Percentiles rank a stretch among this genome's conserved stretches.
Conservation (phyloP, 768 basidiomycete species). For the Xerocomus spinulosus region DNA sequence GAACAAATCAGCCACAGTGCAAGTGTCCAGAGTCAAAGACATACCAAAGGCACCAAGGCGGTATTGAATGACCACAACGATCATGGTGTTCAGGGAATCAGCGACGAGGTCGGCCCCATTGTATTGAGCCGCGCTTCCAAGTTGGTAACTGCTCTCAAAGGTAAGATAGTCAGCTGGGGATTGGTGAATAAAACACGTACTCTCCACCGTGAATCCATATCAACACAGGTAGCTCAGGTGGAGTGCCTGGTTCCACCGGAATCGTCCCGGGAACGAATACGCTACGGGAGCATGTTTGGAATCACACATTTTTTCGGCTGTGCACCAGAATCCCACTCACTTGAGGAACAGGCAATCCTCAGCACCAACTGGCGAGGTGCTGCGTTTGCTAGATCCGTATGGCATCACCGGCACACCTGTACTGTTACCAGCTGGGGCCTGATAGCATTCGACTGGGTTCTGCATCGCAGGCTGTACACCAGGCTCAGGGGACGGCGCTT, state of each 20-base stretch:
- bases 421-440: conserved; percentile 6
- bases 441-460: conserved; percentile 25
- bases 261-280: conserved; percentile 13
- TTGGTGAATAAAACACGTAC: conserved; percentile 3
- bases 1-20: not conserved
- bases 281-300: not conserved
- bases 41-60: conserved; percentile 33
- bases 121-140: conserved; percentile 12
- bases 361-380: conserved; percentile 2
- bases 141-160: conserved; percentile 17
- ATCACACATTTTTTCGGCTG: too few species aligned
- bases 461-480: conserved; percentile 25
- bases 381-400: conserved; percentile 1
- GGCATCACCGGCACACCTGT: conserved; percentile 5
- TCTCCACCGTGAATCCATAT: conserved; percentile 38
- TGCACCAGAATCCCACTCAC: not conserved
- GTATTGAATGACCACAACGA: conserved; percentile 32
- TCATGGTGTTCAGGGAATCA: conserved; percentile 19
- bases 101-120: conserved; percentile 23
- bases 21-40: not conserved
- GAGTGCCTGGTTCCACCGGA: not conserved
- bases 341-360: conserved; percentile 34
- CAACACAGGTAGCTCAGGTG: conserved; percentile 27
- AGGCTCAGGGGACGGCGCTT: conserved; percentile 12
- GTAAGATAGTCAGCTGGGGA: not conserved